Percentiles rank a stretch among this genome's conserved stretches.
phyloP scores from a whole-genome alignment of 768 basidiomycete species.

The Rhodosporidiobolus odoratus region DNA sequence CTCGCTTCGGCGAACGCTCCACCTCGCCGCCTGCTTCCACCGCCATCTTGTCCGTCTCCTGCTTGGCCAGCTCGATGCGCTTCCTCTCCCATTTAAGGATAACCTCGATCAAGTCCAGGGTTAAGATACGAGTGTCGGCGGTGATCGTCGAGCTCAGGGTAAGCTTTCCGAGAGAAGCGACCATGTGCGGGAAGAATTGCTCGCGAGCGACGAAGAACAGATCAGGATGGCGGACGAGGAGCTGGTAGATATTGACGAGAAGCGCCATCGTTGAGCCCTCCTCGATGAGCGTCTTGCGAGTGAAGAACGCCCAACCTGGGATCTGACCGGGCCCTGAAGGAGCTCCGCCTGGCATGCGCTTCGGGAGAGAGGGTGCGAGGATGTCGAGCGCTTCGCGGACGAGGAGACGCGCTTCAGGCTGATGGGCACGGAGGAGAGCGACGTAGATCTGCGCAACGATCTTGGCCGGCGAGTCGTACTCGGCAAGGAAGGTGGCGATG shows the following conservation, averaged over 20 bases:
- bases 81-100: constrained; percentile 82
- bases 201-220: constrained; percentile 90
- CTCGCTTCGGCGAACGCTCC: constrained; percentile 42
- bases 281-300: constrained; percentile 77
- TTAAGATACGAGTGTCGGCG: constrained; percentile 73
- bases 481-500: constrained; percentile 77
- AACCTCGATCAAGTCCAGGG: constrained; percentile 83
- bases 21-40: constrained; percentile 36
- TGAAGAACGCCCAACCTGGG: constrained; percentile 73
- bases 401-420: constrained; percentile 67
- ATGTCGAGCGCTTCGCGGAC: constrained; percentile 82
- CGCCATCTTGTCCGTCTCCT: constrained; percentile 51
- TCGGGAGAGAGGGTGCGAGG: constrained; percentile 73
- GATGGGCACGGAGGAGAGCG: constrained; percentile 74
- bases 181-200: constrained; percentile 87
- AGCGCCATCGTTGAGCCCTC: constrained; percentile 67
- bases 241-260: constrained; percentile 74
- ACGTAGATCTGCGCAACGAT: constrained; percentile 87
- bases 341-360: constrained; percentile 54
- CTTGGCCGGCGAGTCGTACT: constrained; percentile 80
- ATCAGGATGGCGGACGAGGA: constrained; percentile 83
- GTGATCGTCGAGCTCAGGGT: constrained; percentile 68
- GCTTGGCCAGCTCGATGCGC: constrained; percentile 42
- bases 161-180: constrained; percentile 78
- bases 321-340: constrained; percentile 24